phyloP scores from a whole-genome alignment of 306 rosid genomes.

The Mucuna pruriens region DNA sequence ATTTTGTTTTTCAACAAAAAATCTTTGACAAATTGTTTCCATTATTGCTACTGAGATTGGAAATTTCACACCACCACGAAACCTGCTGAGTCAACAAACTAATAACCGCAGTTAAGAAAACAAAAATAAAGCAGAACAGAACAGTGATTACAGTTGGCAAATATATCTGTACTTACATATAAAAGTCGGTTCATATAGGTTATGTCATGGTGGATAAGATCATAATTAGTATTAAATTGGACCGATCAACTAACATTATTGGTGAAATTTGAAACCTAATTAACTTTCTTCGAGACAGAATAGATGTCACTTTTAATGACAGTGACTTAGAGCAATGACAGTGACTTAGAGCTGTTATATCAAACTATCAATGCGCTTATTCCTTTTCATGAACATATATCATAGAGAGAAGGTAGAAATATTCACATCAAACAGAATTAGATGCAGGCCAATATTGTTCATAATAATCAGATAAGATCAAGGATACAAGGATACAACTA shows the following conservation, averaged over 20 bases:
- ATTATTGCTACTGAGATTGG: background rate
- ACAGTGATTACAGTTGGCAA: conserved; percentile 28
- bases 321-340: background rate
- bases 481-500: conserved; percentile 19
- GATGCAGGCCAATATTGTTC: conserved; percentile 19
- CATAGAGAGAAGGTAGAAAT: background rate
- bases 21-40: background rate
- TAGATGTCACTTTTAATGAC: background rate
- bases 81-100: background rate
- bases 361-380: background rate
- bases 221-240: conserved; percentile 25
- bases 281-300: background rate
- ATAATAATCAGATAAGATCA: conserved; percentile 28
- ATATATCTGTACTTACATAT: background rate
- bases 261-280: conserved; percentile 20
- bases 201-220: conserved; percentile 36
- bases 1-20: background rate
- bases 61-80: background rate
- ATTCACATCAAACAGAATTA: background rate
- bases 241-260: conserved; percentile 24
- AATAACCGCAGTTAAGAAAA: background rate
- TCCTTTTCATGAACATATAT: background rate
- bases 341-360: background rate
- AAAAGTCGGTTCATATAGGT: background rate
- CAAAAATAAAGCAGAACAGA: background rate